Evolutionary conservation across 2,329 filamentous ascomycete species (phyloP), one percentile per base, ranked within the genome.

Genomic region (Penicillium italicum): DNA sequence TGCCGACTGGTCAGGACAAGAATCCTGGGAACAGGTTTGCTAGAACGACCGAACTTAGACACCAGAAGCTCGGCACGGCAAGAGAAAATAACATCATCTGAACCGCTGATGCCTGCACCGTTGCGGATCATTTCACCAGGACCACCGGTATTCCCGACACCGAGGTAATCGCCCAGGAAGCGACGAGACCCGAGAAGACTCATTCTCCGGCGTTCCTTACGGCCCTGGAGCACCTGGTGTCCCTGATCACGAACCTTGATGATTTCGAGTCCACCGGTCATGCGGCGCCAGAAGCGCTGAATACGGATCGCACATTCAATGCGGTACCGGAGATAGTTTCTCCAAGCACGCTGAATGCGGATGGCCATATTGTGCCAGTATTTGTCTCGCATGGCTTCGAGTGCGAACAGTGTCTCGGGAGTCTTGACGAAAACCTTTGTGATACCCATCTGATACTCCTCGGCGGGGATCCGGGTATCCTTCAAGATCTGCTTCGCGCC

Each of bases 341-440:
- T 85, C 94, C 94, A 99, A 69, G 96, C 94, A 64, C 94, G 85
- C 77, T 99, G 94, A 57, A 99, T 97, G 56, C 94, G 86, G 57
- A 93, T 96, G 4, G 94, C 94, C 94, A 99, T 97, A 76, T 97
- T 99, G 75, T 97, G 93, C 93, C 93, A 97, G 76, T 97, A 99
- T 54, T 90, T 83, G 72, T 99, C 94, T 70, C 94, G 85, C 93
- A 99, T 97, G 55, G 95, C 92, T 74, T 99, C 94, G 11, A 99
- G 80, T 2, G 94, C 94, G 69, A 99, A 99, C 2, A 99, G 79
- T 0, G 94, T 99, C 75, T 99, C 94, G 0, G 94, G 94, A 0
- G 94, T 92, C 76, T 99, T 97, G 79, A 99, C 96, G 69, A 99
- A 99, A 4, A 91, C 93, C 76, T 97, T 99, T 1, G 90, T 93